Conservation (phyloP, 2,329 filamentous ascomycete genomes). For the Cladophialophora bantiana region DNA sequence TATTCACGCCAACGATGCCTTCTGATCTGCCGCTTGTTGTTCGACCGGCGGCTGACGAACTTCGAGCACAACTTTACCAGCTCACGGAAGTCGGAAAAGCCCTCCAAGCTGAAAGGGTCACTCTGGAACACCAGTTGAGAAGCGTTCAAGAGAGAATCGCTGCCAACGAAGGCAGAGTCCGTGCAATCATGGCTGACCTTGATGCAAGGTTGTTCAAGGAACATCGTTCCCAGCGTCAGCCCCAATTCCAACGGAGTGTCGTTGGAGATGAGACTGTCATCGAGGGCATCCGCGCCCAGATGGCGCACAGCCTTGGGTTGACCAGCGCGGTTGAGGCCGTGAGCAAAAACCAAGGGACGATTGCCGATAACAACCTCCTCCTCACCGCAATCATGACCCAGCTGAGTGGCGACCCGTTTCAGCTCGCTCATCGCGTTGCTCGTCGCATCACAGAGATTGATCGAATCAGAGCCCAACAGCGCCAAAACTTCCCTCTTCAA, state of each 20-base stretch:
- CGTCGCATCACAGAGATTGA: conserved; percentile 17
- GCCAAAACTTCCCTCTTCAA: neutral
- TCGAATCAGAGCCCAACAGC: neutral
- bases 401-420: conserved; percentile 26
- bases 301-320: conserved; percentile 21
- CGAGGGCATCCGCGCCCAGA: conserved; percentile 21
- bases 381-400: conserved; percentile 28
- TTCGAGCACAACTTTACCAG: conserved; percentile 23
- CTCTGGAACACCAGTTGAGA: conserved; percentile 8
- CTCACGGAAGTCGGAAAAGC: conserved; percentile 1
- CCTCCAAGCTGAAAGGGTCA: conserved; percentile 7
- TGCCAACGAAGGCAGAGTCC: conserved; percentile 24
- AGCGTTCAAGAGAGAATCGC: conserved; percentile 12
- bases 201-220: conserved; percentile 12
- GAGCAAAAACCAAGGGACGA: conserved; percentile 17
- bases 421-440: conserved; percentile 26
- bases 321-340: conserved; percentile 27
- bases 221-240: conserved; percentile 19
- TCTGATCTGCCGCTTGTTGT: neutral
- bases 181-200: conserved; percentile 26
- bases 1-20: conserved; percentile 4
- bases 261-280: conserved; percentile 28
- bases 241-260: conserved; percentile 16
- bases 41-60: conserved; percentile 10
- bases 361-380: conserved; percentile 18